Percentiles rank a stretch among this genome's conserved stretches.
Evolutionary conservation across 805 yeast species (phyloP).

Genomic region (Teunomyces funiuensis): DNA sequence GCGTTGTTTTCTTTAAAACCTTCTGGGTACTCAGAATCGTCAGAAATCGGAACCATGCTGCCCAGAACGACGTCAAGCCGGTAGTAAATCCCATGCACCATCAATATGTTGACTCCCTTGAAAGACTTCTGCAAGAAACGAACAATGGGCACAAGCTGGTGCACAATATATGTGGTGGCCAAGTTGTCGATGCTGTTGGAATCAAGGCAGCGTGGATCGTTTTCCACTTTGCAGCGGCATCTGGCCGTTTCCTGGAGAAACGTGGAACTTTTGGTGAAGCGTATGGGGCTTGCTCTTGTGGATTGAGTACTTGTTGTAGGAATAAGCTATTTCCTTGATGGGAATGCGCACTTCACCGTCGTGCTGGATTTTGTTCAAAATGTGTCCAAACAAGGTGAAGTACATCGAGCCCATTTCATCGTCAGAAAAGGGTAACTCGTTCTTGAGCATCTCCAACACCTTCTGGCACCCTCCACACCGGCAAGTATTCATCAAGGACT

Average conservation of each 20-base stretch:
- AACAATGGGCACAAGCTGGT: conserved; percentile 34
- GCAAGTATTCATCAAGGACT: conserved; percentile 36
- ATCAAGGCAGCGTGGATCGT: conserved; percentile 24
- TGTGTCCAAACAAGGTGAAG: conserved; percentile 30
- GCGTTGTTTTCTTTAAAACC: too few relatives aligned
- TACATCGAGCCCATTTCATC: too few relatives aligned
- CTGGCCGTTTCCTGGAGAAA: too few relatives aligned
- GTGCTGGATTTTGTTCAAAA: conserved; percentile 33
- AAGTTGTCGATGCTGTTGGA: conserved; percentile 29
- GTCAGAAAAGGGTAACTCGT: conserved; percentile 24
- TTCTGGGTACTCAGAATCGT: conserved; percentile 26
- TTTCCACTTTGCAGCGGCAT: conserved; percentile 24
- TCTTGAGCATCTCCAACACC: conserved; percentile 23
- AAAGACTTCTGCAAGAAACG: conserved; percentile 24
- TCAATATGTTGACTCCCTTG: conserved; percentile 25
- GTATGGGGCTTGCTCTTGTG: conserved; percentile 37
- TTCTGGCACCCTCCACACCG: conserved; percentile 35
- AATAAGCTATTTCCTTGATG: conserved; percentile 24
- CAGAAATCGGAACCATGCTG: conserved; percentile 26
- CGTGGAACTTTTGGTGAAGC: conserved; percentile 32
- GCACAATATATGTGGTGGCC: conserved; percentile 34
- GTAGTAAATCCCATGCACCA: conserved; percentile 38
- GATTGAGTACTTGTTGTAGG: conserved; percentile 29
- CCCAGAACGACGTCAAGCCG: conserved; percentile 12
- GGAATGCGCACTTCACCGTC: conserved; percentile 39